Evolutionary conservation across 2,329 filamentous ascomycete genomes (phyloP).

Genomic region (Clonostachys rhizophaga): DNA sequence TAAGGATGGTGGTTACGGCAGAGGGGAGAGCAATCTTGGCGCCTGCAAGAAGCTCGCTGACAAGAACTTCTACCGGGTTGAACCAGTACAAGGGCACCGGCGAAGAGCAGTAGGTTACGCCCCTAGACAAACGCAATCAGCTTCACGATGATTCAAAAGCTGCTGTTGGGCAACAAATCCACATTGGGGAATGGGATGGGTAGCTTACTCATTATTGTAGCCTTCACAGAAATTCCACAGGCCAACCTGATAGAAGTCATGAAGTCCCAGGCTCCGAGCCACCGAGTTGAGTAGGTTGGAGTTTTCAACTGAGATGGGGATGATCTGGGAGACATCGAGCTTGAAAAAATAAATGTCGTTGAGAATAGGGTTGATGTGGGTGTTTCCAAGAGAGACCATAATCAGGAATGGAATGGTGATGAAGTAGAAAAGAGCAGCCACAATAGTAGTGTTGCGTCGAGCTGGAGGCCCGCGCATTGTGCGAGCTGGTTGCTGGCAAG

Average conservation of each 20-base stretch:
- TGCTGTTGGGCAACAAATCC: neutral
- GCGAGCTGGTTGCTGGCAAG: neutral
- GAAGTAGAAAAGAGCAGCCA: slow-evolving; percentile 67
- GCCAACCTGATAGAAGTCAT: slow-evolving; percentile 92
- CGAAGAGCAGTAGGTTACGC: slow-evolving; percentile 70
- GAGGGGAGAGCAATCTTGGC: slow-evolving; percentile 78
- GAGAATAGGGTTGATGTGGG: slow-evolving; percentile 55
- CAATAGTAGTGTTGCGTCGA: slow-evolving; percentile 55
- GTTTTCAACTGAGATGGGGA: slow-evolving; percentile 68
- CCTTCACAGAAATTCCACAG: slow-evolving; percentile 93
- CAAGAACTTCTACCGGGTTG: slow-evolving; percentile 78
- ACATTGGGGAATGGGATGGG: too few species aligned
- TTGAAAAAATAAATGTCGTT: slow-evolving; percentile 78
- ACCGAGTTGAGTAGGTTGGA: slow-evolving; percentile 79
- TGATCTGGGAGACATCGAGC: slow-evolving; percentile 77
- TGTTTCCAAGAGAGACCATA: slow-evolving; percentile 74
- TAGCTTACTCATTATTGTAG: slow-evolving; percentile 56
- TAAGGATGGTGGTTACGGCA: slow-evolving; percentile 67
- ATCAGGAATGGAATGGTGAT: slow-evolving; percentile 74
- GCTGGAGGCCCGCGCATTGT: slow-evolving; percentile 15
- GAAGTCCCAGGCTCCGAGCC: slow-evolving; percentile 77
- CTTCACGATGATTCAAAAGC: neutral
- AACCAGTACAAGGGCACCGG: slow-evolving; percentile 80
- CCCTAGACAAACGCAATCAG: slow-evolving; percentile 30
- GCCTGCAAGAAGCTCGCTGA: slow-evolving; percentile 74